A percentile compares a stretch with the other conserved stretches of the same genome.
These are phyloP conservation scores for Leishmania guyanensis DNA, from an alignment of 208 protist species.

Conservation along the genomic window DNA sequence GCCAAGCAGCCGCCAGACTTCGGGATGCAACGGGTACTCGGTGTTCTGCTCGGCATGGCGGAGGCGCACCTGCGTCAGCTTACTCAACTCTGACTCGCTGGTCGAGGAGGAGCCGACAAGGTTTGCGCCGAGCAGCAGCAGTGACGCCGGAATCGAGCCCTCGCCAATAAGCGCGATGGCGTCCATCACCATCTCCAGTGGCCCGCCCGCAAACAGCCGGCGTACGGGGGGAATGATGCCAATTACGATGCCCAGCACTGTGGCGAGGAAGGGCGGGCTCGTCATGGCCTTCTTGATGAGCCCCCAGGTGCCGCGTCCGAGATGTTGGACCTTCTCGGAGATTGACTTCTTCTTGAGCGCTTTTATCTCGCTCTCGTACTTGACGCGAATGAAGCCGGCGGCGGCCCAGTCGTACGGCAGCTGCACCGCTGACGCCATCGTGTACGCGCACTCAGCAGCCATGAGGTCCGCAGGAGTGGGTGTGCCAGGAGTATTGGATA, in stretches of 20 bases:
- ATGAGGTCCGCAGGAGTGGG: constrained; percentile 22
- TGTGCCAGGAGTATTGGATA: constrained; percentile 6
- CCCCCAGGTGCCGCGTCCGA: constrained; percentile 9
- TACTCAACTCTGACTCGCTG: not conserved
- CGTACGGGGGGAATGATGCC: constrained; percentile 65
- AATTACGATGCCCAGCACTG: constrained; percentile 68
- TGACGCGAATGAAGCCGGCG: constrained; percentile 50
- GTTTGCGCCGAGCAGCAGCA: constrained; percentile 79
- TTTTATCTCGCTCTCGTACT: constrained; percentile 52
- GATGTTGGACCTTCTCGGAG: constrained; percentile 10
- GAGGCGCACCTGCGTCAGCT: constrained; percentile 26
- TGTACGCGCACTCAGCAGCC: constrained; percentile 18
- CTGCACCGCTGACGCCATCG: constrained; percentile 32
- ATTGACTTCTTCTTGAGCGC: constrained; percentile 10
- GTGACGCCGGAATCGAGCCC: constrained; percentile 69
- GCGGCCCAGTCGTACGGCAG: constrained; percentile 67
- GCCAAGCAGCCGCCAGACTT: constrained; percentile 33
- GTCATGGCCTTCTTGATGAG: constrained; percentile 31
- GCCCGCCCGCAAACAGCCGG: constrained; percentile 55
- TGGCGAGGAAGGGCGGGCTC: constrained; percentile 70
- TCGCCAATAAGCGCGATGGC: constrained; percentile 52
- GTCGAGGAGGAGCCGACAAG: constrained; percentile 42
- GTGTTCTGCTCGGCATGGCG: constrained; percentile 81
- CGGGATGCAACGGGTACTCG: constrained; percentile 37
- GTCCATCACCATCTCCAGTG: constrained; percentile 67